phyloP scores from a whole-genome alignment of 176 grass and related monocot genomes.

The Juncus inflexus region DNA sequence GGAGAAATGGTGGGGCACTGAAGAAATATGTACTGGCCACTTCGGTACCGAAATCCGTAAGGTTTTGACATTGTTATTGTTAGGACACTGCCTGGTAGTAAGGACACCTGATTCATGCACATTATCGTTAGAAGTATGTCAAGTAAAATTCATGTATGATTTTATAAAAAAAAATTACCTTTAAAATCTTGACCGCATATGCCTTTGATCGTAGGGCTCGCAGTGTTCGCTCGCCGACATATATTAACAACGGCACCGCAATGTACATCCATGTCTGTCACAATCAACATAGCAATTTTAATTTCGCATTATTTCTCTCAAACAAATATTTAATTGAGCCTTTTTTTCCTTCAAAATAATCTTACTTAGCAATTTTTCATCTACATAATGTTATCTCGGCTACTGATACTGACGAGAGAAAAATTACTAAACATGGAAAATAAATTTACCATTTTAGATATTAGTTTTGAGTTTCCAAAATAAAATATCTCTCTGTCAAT shows the following conservation, averaged over 20 bases:
- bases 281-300: background rate
- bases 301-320: background rate
- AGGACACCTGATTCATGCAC: slow-evolving; percentile 51
- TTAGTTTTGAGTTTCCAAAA: too few species aligned
- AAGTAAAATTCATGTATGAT: background rate
- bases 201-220: slow-evolving; percentile 83
- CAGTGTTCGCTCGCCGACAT: slow-evolving; percentile 70
- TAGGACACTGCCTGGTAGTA: slow-evolving; percentile 88
- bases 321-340: background rate
- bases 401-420: too few species aligned
- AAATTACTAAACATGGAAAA: too few species aligned
- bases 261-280: slow-evolving; percentile 99
- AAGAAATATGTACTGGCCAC: slow-evolving; percentile 97
- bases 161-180: slow-evolving; percentile 43
- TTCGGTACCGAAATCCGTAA: slow-evolving; percentile 92
- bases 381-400: background rate
- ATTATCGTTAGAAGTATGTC: background rate
- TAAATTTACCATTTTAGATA: too few species aligned
- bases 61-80: slow-evolving; percentile 99
- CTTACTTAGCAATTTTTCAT: slow-evolving; percentile 6
- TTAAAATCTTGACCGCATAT: slow-evolving; percentile 76
- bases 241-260: slow-evolving; percentile 63
- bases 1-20: slow-evolving; percentile 89
- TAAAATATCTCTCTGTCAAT: too few species aligned
- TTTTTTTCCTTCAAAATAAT: background rate